A percentile compares a stretch with the other conserved stretches of the same genome.
Conservation (phyloP, 2,329 filamentous ascomycete genomes). For the Penicillium sp. region DNA sequence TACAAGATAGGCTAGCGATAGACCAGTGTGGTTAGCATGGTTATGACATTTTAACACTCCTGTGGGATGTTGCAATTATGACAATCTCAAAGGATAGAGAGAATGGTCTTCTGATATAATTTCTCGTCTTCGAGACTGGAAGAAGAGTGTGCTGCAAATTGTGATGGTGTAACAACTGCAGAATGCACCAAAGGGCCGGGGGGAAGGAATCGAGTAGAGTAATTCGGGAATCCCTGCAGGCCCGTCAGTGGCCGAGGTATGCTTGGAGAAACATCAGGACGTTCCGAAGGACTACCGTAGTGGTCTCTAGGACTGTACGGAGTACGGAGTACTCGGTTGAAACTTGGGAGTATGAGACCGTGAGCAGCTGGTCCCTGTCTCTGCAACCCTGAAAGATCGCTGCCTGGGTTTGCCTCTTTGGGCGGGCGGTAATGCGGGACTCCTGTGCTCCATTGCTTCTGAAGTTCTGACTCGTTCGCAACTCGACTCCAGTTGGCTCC, state of each 20-base stretch:
- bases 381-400: constrained; percentile 22
- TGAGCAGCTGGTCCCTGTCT: constrained; percentile 19
- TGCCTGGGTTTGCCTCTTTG: constrained; percentile 9
- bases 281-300: too few species aligned
- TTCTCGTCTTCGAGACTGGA: not conserved
- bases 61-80: too few species aligned
- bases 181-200: not conserved
- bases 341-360: too few species aligned
- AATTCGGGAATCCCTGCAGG: not conserved
- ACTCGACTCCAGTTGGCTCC: not conserved
- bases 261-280: not conserved
- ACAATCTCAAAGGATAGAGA: not conserved
- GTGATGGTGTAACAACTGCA: not conserved
- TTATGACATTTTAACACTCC: too few species aligned
- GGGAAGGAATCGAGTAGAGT: not conserved
- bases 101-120: not conserved
- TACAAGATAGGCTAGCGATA: not conserved
- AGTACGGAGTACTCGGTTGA: too few species aligned
- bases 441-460: not conserved
- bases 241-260: not conserved
- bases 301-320: too few species aligned
- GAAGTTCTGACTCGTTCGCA: not conserved
- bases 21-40: too few species aligned
- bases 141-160: not conserved
- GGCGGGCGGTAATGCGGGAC: constrained; percentile 6